Evolutionary conservation across 345 rosid species (phyloP), one percentile per base, ranked within the genome.

Genomic region (Gossypium thurberi): DNA sequence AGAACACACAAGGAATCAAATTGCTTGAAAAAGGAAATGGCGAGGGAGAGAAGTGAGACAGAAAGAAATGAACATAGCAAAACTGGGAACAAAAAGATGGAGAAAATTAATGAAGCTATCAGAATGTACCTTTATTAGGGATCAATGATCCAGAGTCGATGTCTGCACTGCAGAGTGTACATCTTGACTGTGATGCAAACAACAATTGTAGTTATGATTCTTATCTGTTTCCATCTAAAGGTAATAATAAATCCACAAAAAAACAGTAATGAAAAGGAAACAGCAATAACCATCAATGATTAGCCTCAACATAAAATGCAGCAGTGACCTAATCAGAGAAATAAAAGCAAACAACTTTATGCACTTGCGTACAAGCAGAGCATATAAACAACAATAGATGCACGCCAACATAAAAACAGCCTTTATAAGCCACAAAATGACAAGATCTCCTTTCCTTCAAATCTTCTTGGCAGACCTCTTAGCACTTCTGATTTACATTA

Each of bases 151-250:
- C 86, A 63, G 88, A 48, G 76, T 88, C 92, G 64, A 95, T 86
- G 79, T 92, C 96, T 21, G 87, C 84, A 85, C 77, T 85, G 97
- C 99, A 95, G 47, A 92, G 81, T 56, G 86, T 84, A 88, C 98
- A 94, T 84, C 98, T 92, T 58, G 94, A 87, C 99, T 95, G 92
- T 82, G 74, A 82, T 70, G 73, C 76, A 85, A 80, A 87, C 67
- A 79, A 83, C 46, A 82, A 84, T 3, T 60, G 72, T 33, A 67
- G 79, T 87, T 77, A 85, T 62, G 52, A 26, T 68, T 82, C 70
- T 62, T 23, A 62, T 70, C 72, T 69, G 65, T 26, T 77, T 67
- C 80, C 77, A 72, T 72, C 64, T 57, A 76, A 75, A 78, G 55
- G 67, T 57, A 55, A 71, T 57, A 55, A 71, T 7, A 10, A 46